Percentiles rank a stretch among this genome's conserved stretches.
These are phyloP conservation scores for Wallacemonas collosoma DNA, from an alignment of 208 protist genomes.

Conservation along the genomic window DNA sequence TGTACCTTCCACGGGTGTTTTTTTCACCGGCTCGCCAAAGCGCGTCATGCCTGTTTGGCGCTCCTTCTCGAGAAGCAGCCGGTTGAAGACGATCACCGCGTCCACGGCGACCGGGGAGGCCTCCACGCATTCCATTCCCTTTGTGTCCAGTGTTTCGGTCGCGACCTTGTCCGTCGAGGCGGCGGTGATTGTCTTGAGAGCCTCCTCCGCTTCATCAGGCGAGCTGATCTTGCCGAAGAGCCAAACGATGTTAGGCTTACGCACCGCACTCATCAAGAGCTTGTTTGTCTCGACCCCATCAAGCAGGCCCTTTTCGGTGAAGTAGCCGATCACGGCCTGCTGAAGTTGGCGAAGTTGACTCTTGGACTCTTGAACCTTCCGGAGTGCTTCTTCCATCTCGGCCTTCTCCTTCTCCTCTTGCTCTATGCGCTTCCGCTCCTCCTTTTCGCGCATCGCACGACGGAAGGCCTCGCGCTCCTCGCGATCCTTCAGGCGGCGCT, in stretches of 20 bases:
- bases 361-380: conserved; percentile 37
- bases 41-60: conserved; percentile 66
- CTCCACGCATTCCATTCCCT: conserved; percentile 23
- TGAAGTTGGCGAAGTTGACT: conserved; percentile 60
- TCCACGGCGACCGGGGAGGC: conserved; percentile 36
- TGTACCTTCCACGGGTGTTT: conserved; percentile 21
- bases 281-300: conserved; percentile 76
- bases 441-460: conserved; percentile 58
- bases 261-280: conserved; percentile 61
- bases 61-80: conserved; percentile 57
- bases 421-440: conserved; percentile 56
- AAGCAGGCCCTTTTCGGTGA: conserved; percentile 49
- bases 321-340: conserved; percentile 44
- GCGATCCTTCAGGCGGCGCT: conserved; percentile 54
- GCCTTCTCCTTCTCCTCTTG: conserved; percentile 48
- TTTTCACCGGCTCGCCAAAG: conserved; percentile 87
- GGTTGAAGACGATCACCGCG: conserved; percentile 77
- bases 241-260: conserved; percentile 68
- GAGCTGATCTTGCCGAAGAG: conserved; percentile 66
- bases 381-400: conserved; percentile 34
- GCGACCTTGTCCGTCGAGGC: conserved; percentile 23
- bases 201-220: conserved; percentile 35
- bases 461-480: conserved; percentile 79
- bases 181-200: conserved; percentile 36
- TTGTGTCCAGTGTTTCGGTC: conserved; percentile 21